Conservation (phyloP, 768 basidiomycete species). For the Lactarius vividus region DNA sequence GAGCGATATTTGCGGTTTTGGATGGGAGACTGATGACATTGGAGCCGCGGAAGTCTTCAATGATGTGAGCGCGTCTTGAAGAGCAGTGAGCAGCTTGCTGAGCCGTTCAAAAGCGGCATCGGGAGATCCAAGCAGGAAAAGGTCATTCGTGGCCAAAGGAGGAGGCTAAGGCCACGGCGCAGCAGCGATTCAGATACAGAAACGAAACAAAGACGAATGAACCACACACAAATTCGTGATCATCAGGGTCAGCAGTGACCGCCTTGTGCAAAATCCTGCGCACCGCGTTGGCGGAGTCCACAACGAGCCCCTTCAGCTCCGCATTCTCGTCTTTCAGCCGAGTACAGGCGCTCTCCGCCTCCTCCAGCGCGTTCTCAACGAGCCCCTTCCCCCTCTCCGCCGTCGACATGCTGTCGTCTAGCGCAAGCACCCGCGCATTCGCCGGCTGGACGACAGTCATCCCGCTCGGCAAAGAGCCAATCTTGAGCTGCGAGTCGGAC, state of each 20-base stretch:
- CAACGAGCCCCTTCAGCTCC: constrained; percentile 54
- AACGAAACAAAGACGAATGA: constrained; percentile 26
- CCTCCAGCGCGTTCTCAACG: constrained; percentile 65
- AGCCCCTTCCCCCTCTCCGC: constrained; percentile 52
- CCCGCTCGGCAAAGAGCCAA: constrained; percentile 36
- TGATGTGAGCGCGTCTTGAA: constrained; percentile 30
- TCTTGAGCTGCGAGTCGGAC: constrained; percentile 62
- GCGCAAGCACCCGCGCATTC: constrained; percentile 43
- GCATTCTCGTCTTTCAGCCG: constrained; percentile 65
- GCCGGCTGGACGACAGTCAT: constrained; percentile 45
- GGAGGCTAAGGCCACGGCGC: constrained; percentile 27
- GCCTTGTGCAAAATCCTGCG: constrained; percentile 53
- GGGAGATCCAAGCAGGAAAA: constrained; percentile 33
- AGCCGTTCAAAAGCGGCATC: constrained; percentile 32
- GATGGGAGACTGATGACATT: neutral
- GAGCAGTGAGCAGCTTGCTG: constrained; percentile 30
- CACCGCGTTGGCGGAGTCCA: constrained; percentile 64
- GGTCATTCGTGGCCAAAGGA: constrained; percentile 26
- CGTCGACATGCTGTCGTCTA: constrained; percentile 36
- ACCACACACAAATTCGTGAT: constrained; percentile 47
- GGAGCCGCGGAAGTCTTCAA: neutral
- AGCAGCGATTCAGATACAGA: neutral
- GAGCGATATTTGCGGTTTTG: constrained; percentile 16
- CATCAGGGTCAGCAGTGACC: constrained; percentile 37
- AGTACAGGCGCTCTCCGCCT: constrained; percentile 65